Evolutionary conservation across 257 asterid species (phyloP), one percentile per base, ranked within the genome.

Genomic region (Solanum verrucosum): DNA sequence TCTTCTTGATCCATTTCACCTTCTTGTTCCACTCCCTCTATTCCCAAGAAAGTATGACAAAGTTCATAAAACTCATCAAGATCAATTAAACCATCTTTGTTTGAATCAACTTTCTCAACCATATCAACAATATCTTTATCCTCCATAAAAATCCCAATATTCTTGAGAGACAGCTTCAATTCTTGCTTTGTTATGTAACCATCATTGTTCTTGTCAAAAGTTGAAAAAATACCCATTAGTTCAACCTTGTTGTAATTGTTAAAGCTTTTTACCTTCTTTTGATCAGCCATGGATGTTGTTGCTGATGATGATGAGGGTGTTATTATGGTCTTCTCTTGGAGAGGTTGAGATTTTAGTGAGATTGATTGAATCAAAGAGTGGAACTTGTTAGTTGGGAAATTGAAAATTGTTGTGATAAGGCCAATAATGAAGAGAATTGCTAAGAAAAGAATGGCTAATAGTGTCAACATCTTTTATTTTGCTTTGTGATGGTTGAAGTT

Each of bases 41-140:
- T 49, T 7, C 91, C 87, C 15, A 91, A 65, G 9, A 91, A 87
- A 7, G 95, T 87, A 23, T 90, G 93, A 84, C 91, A 95, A 11
- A 96, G 95, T 72, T 89, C 87, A 83, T 92, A 90, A 83, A 96
- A 96, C 92, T 96, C 99, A 21, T 91, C 95, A 40, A 94, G 90
- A 86, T 96, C 99, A 25, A 96, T 93, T 23, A 94, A 88, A 27
- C 98, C 99, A 74, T 96, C 99, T 12, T 95, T 95, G 38, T 96
- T 93, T 0, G 90, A 85, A 29, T 94, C 99, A 91, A 93, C 96
- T 63, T 60, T 95, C 83, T 72, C 87, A 73, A 96, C 92, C 98
- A 95, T 92, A 3, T 95, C 99, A 1, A 87, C 95, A 33, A 96
- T 92, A 56, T 96, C 97, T 1, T 25, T 83, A 86, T 96, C 98